Base-by-base conservation (phyloP, 2,329 filamentous ascomycete species). In the Trichoderma aggressivum region DNA sequence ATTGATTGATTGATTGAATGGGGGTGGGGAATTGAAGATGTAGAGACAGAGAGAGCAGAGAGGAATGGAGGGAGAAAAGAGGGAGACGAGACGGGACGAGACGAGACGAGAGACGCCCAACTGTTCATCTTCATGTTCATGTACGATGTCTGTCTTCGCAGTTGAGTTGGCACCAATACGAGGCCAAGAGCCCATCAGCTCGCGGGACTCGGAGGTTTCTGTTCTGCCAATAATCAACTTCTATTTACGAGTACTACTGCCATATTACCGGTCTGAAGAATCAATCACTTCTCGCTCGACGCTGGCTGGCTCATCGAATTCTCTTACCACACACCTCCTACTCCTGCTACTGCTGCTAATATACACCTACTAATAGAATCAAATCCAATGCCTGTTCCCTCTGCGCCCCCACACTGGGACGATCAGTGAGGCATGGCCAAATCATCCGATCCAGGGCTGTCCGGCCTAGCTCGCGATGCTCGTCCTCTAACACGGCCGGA, bases 361-460 rank as follows among this genome's bases (percentile, higher is more conserved):
- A n/a, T n/a, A n/a, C n/a, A n/a, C n/a, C n/a, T n/a, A n/a, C 47
- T 53, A 53, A 53, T 50, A 50, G 47, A 26, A 28, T 47, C 24
- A n/a, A n/a, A n/a, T n/a, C n/a, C n/a, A 16, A 43, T 43, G 39
- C n/a, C n/a, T 18, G 32, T 47, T 26, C 59, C 32, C 34, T 39
- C 24, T 43, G 55, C 36, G 26, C 65, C 65, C 65, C 65, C 65
- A 68, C 65, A 50, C 65, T 68, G 65, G 36, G 65, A 68, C 65
- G 65, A 68, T 68, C 65, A 68, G 65, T 50, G 55, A 60, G 65
- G 36, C 64, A 59, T 59, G 55, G 65, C 36, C 55, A 68, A 59
- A 60, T 68, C 65, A 68, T 68, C 55, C 65, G 65, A 68, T 60
- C 65, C 55, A 68, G 53, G 55, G 65, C 55, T 67, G 55, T 59